These are phyloP conservation scores for Phytopythium kandeliae DNA, from an alignment of 352 stramenopile genomes.

Conservation along the genomic window DNA sequence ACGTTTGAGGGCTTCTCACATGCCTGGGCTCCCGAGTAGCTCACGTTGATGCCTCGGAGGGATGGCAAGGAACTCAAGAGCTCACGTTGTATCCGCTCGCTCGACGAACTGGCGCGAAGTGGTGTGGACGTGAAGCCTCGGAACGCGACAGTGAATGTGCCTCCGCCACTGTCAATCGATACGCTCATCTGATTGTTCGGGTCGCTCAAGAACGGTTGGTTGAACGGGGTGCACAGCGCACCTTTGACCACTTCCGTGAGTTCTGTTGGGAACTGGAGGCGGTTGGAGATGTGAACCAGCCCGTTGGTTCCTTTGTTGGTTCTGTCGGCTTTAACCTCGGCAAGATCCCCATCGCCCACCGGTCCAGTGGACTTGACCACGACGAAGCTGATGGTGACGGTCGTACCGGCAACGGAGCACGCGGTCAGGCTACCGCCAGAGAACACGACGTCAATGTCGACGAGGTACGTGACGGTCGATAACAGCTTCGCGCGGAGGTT, in stretches of 20 bases:
- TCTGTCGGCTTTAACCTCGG: constrained; percentile 33
- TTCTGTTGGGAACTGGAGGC: constrained; percentile 39
- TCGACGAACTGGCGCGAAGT: constrained; percentile 42
- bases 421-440: constrained; percentile 20
- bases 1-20: constrained; percentile 61
- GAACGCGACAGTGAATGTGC: constrained; percentile 54
- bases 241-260: constrained; percentile 55
- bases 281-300: constrained; percentile 57
- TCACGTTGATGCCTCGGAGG: constrained; percentile 50
- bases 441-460: constrained; percentile 58
- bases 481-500: constrained; percentile 38
- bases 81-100: constrained; percentile 21
- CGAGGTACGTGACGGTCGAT: constrained; percentile 39
- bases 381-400: constrained; percentile 56
- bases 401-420: constrained; percentile 47
- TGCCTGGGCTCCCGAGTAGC: constrained; percentile 43
- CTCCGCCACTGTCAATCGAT: constrained; percentile 34
- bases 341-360: constrained; percentile 47
- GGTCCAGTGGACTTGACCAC: constrained; percentile 37
- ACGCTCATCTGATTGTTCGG: constrained; percentile 39
- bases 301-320: constrained; percentile 47
- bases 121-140: constrained; percentile 53
- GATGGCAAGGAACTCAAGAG: constrained; percentile 36
- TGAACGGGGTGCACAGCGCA: constrained; percentile 38
- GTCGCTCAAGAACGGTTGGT: constrained; percentile 36